Evolutionary conservation across 2,329 filamentous ascomycete species (phyloP), one percentile per base, ranked within the genome.

Genomic region (Eutypa lata): DNA sequence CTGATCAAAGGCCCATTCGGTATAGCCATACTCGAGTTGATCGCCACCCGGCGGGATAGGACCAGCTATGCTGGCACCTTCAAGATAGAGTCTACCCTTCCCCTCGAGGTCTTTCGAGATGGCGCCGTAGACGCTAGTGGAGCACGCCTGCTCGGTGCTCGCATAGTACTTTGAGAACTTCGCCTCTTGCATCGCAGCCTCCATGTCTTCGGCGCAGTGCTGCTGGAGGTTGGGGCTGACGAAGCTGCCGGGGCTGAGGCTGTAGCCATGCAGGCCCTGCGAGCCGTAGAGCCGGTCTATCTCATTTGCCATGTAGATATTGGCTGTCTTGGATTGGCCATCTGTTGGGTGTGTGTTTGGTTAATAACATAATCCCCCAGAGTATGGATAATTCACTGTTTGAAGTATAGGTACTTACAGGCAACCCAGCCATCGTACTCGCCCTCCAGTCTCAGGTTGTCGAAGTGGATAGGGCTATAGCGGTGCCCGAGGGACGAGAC

Each of bases 251-350:
- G 77, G 78, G 55, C 76, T 70, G 3, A 81, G 52, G 37, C 69
- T 71, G 14, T 68, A 64, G 2, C 68, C 75, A 51, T 76, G 75
- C 0, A 80, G 55, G 21, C 73, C 71, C 13, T 62, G 56, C 1
- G 59, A 18, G 5, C 71, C 74, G 56, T 76, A 78, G 1, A 69
- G 69, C 1, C 76, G 70, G 43, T 80, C 76, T 33, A 81, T 72
- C 53, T 77, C 68, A 53, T 73, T 78, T 19, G 76, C 70, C 61
- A 77, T 73, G 53, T 71, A 77, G 40, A 81, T 72, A 53, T 76
- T 77, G 11, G 77, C 75, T 0, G 69, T 68, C 57, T 80, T 81
- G 31, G 64, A 63, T 51, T 76, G 69, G 0, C 69, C 73, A 57
- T 80, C 55, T 57, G 26, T 31, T 10, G 6, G 6, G 26, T 31